Conservation (phyloP, 2,329 filamentous ascomycete species). For the Scopulariopsis brevicaulis region DNA sequence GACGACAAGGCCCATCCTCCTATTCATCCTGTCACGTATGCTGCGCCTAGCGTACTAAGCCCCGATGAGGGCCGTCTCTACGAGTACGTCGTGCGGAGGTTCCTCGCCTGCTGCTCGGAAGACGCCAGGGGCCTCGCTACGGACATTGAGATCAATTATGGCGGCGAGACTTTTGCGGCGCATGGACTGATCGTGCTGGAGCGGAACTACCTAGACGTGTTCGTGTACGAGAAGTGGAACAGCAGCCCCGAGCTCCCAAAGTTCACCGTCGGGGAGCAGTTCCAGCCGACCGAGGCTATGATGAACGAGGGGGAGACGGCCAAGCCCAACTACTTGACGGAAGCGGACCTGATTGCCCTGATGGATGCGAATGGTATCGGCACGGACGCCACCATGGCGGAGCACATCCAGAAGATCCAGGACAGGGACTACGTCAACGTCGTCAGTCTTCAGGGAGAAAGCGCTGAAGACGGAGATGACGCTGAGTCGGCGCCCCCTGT, state of each 20-base stretch:
- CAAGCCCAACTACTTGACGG: constrained; percentile 77
- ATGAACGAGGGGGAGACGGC: constrained; percentile 87
- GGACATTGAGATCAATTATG: constrained; percentile 75
- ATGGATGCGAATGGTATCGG: constrained; percentile 99
- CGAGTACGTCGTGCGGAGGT: constrained; percentile 84
- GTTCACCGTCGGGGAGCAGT: constrained; percentile 68
- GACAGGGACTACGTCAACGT: constrained; percentile 76
- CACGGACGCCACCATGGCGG: constrained; percentile 97
- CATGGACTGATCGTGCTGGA: constrained; percentile 77
- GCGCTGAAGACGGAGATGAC: constrained; percentile 25
- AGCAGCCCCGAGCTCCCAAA: constrained; percentile 72
- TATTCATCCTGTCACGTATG: constrained; percentile 90
- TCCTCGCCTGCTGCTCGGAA: constrained; percentile 90
- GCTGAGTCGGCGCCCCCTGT: constrained; percentile 20
- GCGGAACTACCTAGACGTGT: constrained; percentile 90
- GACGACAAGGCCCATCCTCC: constrained; percentile 97
- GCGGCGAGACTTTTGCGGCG: constrained; percentile 70
- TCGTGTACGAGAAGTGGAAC: constrained; percentile 93
- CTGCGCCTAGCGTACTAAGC: constrained; percentile 49
- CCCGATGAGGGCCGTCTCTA: constrained; percentile 69
- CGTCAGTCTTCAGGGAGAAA: constrained; percentile 27
- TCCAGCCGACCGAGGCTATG: constrained; percentile 79
- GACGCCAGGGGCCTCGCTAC: constrained; percentile 82
- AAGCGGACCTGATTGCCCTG: constrained; percentile 86
- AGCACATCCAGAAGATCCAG: constrained; percentile 95